Evolutionary conservation across 2,329 filamentous ascomycete species (phyloP), one percentile per base, ranked within the genome.

Genomic region (Aspergillus sp.): DNA sequence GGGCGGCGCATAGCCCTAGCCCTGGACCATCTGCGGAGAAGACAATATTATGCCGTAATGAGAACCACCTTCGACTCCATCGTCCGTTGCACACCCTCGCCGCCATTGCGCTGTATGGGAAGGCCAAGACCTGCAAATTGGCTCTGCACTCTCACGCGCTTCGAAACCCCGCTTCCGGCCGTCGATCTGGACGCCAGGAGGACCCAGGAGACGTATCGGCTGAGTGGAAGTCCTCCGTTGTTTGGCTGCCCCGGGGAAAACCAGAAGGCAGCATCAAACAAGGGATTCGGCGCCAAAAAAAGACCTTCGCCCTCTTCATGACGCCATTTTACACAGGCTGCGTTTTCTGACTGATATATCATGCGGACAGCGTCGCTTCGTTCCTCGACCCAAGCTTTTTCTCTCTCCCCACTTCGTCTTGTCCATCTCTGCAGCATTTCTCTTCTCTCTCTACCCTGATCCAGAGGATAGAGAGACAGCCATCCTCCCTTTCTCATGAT

Each of bases 11-110:
- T 16, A 45, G 41, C 44, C 50, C 53, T 54, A 48, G 38, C 54
- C 48, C 50, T 53, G 26, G 16, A 22, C 11, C 42, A 44, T 43
- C 38, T 48, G 47, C 54, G 58, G 54, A 53, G 56, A 57, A 50
- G 20, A 30, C 33, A 33, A 51, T 49, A 53, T 49, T 43, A 60
- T 62, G 60, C 55, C 58, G 58, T 62, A 62, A 62, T 62, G 49
- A 46, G 56, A 60, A 60, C 52, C 40, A 36, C 36, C 49, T 8
- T 40, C n/a, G 45, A 40, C 53, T 59, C 51, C 57, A 56, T 58
- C 52, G 26, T 38, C 40, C 9, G 30, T 50, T 43, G 30, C 47
- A 40, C 35, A 26, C 42, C 33, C 42, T 33, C 35, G 33, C 48
- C 20, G 41, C 46, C 20, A 9, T 30, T 49, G 48, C 49, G 22